A percentile compares a stretch with the other conserved stretches of the same genome.
phyloP scores from a whole-genome alignment of 306 rosid species.

The Cercis canadensis region DNA sequence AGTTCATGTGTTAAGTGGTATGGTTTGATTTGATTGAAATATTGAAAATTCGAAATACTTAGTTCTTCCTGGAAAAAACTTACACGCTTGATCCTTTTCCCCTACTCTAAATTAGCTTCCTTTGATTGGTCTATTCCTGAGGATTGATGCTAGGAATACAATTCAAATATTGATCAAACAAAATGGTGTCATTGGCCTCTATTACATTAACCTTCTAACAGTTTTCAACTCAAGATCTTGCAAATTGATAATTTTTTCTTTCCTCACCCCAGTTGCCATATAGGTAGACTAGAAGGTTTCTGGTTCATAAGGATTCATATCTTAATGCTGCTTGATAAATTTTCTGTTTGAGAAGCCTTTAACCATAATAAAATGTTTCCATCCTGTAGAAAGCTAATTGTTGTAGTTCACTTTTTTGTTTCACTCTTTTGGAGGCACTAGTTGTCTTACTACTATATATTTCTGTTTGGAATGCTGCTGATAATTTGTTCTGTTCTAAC shows the following conservation, averaged over 20 bases:
- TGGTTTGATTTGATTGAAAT: slow-evolving; percentile 29
- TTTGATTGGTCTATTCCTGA: slow-evolving; percentile 9
- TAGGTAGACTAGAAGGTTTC: too few relatives aligned
- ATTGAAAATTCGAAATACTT: slow-evolving; percentile 18
- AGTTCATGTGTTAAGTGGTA: slow-evolving; percentile 10
- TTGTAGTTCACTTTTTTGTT: too few relatives aligned
- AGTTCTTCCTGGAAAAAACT: slow-evolving; percentile 1
- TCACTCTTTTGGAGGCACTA: too few relatives aligned
- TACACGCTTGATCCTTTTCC: background rate
- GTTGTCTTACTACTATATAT: too few relatives aligned
- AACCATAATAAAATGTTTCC: too few relatives aligned
- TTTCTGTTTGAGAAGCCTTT: too few relatives aligned
- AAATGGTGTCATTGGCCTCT: slow-evolving; percentile 25
- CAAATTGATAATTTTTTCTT: slow-evolving; percentile 22
- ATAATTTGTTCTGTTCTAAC: too few relatives aligned
- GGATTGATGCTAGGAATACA: background rate
- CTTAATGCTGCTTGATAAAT: too few relatives aligned
- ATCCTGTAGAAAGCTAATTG: too few relatives aligned
- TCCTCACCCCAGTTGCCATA: too few relatives aligned
- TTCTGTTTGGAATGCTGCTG: too few relatives aligned
- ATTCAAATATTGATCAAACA: background rate
- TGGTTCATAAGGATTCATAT: too few relatives aligned
- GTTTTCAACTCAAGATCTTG: slow-evolving; percentile 16
- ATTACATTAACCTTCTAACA: slow-evolving; percentile 38
- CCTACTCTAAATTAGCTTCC: background rate